phyloP scores from a whole-genome alignment of 2,329 filamentous ascomycete genomes.

The Neofusicoccum laricinum region DNA sequence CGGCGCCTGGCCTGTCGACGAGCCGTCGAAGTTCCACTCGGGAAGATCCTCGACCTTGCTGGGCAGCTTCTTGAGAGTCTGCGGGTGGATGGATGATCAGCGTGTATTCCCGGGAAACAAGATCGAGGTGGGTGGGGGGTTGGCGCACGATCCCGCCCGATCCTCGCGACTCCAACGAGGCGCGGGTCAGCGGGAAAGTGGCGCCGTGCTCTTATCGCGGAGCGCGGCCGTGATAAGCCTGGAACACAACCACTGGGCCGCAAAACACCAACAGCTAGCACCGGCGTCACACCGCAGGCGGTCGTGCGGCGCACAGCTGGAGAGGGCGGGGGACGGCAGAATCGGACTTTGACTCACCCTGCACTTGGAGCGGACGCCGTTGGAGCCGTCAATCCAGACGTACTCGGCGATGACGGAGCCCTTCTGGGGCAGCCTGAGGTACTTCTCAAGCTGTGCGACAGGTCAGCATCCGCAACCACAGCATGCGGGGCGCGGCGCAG shows the following conservation, averaged over 20 bases:
- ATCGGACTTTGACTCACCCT: slow-evolving; percentile 65
- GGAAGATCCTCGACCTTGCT: slow-evolving; percentile 62
- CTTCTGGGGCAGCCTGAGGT: slow-evolving; percentile 85
- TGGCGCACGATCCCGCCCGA: slow-evolving; percentile 11
- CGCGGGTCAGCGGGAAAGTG: slow-evolving; percentile 17
- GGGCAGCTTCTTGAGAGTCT: slow-evolving; percentile 64
- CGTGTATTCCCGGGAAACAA: slow-evolving; percentile 11
- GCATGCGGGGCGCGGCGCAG: not conserved
- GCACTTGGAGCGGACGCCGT: slow-evolving; percentile 88
- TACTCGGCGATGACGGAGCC: slow-evolving; percentile 91
- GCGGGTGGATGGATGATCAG: slow-evolving; percentile 19
- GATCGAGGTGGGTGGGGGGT: slow-evolving; percentile 17
- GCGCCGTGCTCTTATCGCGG: slow-evolving; percentile 28
- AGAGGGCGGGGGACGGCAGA: slow-evolving; percentile 15
- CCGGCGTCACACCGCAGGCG: slow-evolving; percentile 15
- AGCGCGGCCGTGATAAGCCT: slow-evolving; percentile 28
- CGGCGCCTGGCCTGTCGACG: slow-evolving; percentile 86
- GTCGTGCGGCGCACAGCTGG: slow-evolving; percentile 9
- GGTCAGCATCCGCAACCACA: slow-evolving; percentile 12
- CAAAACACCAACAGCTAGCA: not conserved
- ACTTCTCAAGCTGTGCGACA: slow-evolving; percentile 74
- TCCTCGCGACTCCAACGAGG: slow-evolving; percentile 5
- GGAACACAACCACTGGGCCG: not conserved
- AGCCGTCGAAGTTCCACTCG: slow-evolving; percentile 84
- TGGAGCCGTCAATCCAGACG: slow-evolving; percentile 86